Conservation (phyloP, 2,329 filamentous ascomycete species). For the Sphaerulina musiva region DNA sequence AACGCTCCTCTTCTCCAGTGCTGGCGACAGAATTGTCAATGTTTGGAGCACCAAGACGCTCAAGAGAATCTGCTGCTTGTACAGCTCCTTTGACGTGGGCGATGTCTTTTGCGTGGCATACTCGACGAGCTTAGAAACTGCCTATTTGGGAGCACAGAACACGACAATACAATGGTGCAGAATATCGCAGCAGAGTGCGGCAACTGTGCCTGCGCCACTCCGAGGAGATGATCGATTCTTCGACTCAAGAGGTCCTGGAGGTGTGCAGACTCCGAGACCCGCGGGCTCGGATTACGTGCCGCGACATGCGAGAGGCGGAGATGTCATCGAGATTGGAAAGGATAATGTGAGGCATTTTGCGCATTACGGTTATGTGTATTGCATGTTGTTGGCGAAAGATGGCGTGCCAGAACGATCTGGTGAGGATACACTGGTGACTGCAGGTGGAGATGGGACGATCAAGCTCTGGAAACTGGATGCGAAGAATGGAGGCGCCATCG, state of each 20-base stretch:
- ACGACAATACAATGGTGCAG: conserved; percentile 90
- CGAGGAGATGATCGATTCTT: conserved; percentile 79
- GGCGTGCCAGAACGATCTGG: conserved; percentile 63
- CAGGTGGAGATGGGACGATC: conserved; percentile 87
- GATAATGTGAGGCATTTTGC: conserved; percentile 81
- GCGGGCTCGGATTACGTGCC: conserved; percentile 49
- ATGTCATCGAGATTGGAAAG: conserved; percentile 72
- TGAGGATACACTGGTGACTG: conserved; percentile 76
- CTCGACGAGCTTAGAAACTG: conserved; percentile 67
- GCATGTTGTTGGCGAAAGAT: conserved; percentile 79
- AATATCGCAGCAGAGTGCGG: conserved; percentile 17
- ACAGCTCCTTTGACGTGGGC: conserved; percentile 87
- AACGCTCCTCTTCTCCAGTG: conserved; percentile 78
- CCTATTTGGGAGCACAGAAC: conserved; percentile 91
- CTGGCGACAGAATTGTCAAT: conserved; percentile 88
- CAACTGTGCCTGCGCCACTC: conserved; percentile 46
- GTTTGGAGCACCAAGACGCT: conserved; percentile 80
- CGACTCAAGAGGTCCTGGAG: conserved; percentile 80
- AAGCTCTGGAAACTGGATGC: conserved; percentile 81
- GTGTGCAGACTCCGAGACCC: conserved; percentile 67
- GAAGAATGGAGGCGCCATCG: conserved; percentile 54
- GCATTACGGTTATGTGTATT: conserved; percentile 92
- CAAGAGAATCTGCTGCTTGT: conserved; percentile 76
- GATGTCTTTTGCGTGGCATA: conserved; percentile 96
- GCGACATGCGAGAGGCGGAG: conserved; percentile 50